These are phyloP conservation scores for Nigrograna mackinnonii DNA, from an alignment of 2,329 filamentous ascomycete species.

Conservation along the genomic window DNA sequence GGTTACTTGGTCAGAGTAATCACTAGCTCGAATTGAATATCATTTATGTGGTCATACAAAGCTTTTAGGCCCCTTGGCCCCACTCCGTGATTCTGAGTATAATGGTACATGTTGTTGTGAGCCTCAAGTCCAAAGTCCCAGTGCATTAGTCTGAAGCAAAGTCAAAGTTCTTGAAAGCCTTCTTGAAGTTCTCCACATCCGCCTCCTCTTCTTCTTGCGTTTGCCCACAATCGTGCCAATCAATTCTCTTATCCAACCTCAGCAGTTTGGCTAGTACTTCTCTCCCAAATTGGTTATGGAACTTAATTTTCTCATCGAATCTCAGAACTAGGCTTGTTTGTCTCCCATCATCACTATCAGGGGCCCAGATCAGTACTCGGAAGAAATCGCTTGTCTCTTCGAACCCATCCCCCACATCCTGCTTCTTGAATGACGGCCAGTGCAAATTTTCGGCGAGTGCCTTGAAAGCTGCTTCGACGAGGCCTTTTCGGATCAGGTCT, in stretches of 20 bases:
- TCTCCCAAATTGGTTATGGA: conserved; percentile 89
- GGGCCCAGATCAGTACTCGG: conserved; percentile 77
- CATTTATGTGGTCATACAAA: too few relatives aligned
- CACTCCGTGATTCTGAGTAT: too few relatives aligned
- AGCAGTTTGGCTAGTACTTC: conserved; percentile 87
- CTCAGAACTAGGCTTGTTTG: conserved; percentile 75
- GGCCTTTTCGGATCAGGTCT: conserved; percentile 68
- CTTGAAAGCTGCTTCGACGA: conserved; percentile 87
- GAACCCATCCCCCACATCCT: conserved; percentile 45
- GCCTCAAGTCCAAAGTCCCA: too few relatives aligned
- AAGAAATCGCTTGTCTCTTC: conserved; percentile 67
- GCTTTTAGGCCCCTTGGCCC: too few relatives aligned
- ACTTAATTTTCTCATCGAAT: conserved; percentile 71
- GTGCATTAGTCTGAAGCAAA: conserved; percentile 72
- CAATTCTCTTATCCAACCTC: conserved; percentile 73
- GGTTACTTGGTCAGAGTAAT: too few relatives aligned
- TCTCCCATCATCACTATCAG: conserved; percentile 56
- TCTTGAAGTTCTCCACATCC: conserved; percentile 79
- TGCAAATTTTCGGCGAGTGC: conserved; percentile 80
- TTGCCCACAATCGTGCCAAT: conserved; percentile 87
- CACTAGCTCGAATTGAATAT: too few relatives aligned
- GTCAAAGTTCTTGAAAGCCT: conserved; percentile 83
- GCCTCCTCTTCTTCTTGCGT: conserved; percentile 74
- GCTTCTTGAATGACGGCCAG: conserved; percentile 57
- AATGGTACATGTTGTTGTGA: too few relatives aligned